These are phyloP conservation scores for Voacanga thouarsii DNA, from an alignment of 257 asterid species.

Conservation along the genomic window DNA sequence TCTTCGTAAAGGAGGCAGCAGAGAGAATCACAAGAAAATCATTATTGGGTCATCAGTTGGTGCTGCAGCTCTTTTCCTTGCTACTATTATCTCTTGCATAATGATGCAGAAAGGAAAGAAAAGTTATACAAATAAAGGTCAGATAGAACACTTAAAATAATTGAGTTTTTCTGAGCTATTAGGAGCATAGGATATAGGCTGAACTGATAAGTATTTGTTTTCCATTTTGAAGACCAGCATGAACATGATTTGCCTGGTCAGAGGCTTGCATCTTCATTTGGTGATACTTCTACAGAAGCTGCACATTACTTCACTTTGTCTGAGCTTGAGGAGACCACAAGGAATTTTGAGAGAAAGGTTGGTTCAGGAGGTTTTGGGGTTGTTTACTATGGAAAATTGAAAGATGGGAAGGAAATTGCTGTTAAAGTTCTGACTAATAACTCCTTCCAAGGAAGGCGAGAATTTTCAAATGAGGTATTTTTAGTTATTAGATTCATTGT, in stretches of 20 bases:
- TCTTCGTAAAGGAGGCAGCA: conserved; percentile 48
- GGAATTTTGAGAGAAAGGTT: conserved; percentile 65
- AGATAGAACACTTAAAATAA: conserved; percentile 18
- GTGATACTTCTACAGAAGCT: conserved; percentile 63
- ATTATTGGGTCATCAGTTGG: conserved; percentile 81
- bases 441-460: conserved; percentile 93
- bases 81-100: conserved; percentile 58
- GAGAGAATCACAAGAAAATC: conserved; percentile 48
- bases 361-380: conserved; percentile 98
- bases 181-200: conserved; percentile 12
- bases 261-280: conserved; percentile 48
- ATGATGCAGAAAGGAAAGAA: conserved; percentile 56
- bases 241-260: conserved; percentile 38
- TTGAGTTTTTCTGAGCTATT: conserved; percentile 10
- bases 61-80: conserved; percentile 67
- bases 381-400: conserved; percentile 76
- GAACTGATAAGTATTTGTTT: conserved; percentile 18
- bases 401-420: conserved; percentile 89
- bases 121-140: conserved; percentile 47
- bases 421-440: conserved; percentile 82
- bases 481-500: conserved; percentile 4
- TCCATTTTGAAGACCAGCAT: conserved; percentile 36
- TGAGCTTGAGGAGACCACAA: conserved; percentile 83
- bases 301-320: conserved; percentile 80
- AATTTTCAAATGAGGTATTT: conserved; percentile 85